phyloP scores from a whole-genome alignment of 305 asterid genomes.

The Plantago rigida region DNA sequence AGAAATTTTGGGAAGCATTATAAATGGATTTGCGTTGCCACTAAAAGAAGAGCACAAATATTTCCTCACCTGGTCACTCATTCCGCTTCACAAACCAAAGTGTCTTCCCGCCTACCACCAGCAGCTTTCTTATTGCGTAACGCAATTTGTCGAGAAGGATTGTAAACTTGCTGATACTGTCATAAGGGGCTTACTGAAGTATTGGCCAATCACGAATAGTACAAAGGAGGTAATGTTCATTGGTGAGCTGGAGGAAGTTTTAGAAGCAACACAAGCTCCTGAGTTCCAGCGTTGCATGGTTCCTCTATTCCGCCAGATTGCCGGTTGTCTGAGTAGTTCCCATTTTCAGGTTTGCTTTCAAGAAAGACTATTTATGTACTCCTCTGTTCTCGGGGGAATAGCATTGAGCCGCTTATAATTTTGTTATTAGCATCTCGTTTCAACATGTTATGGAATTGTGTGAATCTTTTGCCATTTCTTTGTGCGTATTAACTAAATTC shows the following conservation, averaged over 20 bases:
- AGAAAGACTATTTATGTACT: not conserved
- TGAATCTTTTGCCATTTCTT: too few relatives aligned
- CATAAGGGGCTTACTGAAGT: constrained; percentile 72
- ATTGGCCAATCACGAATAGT: constrained; percentile 94
- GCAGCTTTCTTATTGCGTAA: constrained; percentile 83
- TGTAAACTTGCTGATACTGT: constrained; percentile 91
- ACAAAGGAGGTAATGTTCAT: constrained; percentile 90
- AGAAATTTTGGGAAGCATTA: constrained; percentile 86
- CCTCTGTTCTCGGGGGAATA: not conserved
- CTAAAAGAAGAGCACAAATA: constrained; percentile 90
- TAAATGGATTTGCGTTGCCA: constrained; percentile 88
- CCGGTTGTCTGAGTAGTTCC: constrained; percentile 71
- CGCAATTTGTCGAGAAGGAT: constrained; percentile 86
- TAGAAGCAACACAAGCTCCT: constrained; percentile 87
- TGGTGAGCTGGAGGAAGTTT: constrained; percentile 84
- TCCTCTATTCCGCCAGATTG: constrained; percentile 70
- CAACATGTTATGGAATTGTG: not conserved
- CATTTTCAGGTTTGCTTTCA: constrained; percentile 74
- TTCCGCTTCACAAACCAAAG: constrained; percentile 92
- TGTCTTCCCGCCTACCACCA: constrained; percentile 72
- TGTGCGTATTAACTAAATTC: too few relatives aligned
- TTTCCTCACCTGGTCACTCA: constrained; percentile 71
- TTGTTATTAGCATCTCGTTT: not conserved
- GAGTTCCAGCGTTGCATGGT: constrained; percentile 95
- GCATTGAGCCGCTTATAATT: not conserved